Conservation (phyloP, 1,284 basidiomycete genomes). For the Mycosarcoma maydis region DNA sequence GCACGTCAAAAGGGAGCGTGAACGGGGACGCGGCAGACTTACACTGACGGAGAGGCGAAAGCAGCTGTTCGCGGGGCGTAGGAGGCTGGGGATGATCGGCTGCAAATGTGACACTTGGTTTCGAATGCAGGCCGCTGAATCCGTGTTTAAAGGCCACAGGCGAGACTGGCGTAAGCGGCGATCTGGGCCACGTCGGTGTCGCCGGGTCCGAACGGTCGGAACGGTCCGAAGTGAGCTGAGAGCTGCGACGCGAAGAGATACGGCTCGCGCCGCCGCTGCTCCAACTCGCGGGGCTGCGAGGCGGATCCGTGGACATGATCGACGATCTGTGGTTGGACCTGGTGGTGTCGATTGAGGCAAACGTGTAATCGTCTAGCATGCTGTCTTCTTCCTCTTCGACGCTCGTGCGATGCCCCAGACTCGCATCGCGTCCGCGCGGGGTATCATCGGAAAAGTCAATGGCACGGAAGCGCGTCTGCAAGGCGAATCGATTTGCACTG, state of each 20-base stretch:
- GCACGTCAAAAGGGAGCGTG: conserved; percentile 4
- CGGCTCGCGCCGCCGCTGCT: conserved; percentile 13
- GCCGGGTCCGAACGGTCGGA: too few relatives aligned
- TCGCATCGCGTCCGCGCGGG: conserved; percentile 31
- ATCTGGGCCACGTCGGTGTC: conserved; percentile 38
- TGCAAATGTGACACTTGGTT: too few relatives aligned
- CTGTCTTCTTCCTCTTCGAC: conserved; percentile 31
- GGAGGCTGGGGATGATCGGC: background rate
- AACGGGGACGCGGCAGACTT: background rate
- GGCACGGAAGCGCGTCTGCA: conserved; percentile 25
- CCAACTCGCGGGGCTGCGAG: conserved; percentile 15
- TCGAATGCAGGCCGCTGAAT: too few relatives aligned
- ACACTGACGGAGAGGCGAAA: background rate
- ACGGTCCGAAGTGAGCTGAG: conserved; percentile 25
- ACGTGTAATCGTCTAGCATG: conserved; percentile 36
- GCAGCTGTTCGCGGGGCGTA: conserved; percentile 9
- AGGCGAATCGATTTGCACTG: background rate
- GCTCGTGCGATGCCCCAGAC: conserved; percentile 8
- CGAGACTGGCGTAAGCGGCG: conserved; percentile 30
- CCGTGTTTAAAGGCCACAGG: conserved; percentile 6
- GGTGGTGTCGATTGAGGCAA: conserved; percentile 24
- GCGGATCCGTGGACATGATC: conserved; percentile 19
- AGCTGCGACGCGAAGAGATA: conserved; percentile 26
- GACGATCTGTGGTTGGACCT: conserved; percentile 29
- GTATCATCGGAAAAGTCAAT: conserved; percentile 43